A percentile compares a stretch with the other conserved stretches of the same genome.
phyloP scores from a whole-genome alignment of 2,329 filamentous ascomycete genomes.

The Sporothrix humicola region DNA sequence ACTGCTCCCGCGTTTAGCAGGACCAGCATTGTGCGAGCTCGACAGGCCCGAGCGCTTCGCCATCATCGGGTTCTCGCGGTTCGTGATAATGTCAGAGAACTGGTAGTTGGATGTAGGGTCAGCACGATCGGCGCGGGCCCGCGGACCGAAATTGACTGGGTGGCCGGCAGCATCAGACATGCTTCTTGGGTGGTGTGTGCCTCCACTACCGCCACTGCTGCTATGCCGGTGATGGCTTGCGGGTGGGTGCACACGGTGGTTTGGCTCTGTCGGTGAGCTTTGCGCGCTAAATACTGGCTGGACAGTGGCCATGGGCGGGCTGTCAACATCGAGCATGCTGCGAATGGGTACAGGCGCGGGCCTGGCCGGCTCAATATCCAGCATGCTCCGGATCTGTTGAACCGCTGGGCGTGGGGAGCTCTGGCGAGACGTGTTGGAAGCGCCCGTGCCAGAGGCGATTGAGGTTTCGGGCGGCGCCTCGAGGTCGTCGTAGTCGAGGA shows the following conservation, averaged over 20 bases:
- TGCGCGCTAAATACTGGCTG: conserved; percentile 51
- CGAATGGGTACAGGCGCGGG: conserved; percentile 48
- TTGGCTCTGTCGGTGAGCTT: conserved; percentile 54
- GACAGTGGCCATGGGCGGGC: conserved; percentile 42
- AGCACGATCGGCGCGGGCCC: conserved; percentile 41
- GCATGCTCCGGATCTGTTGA: conserved; percentile 69
- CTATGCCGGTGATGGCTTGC: conserved; percentile 35
- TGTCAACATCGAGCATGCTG: conserved; percentile 60
- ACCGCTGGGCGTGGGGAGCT: conserved; percentile 52
- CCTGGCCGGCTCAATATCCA: conserved; percentile 59
- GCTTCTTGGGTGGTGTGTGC: conserved; percentile 53
- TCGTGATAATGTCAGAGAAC: conserved; percentile 64
- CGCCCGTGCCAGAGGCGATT: not conserved
- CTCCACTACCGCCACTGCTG: conserved; percentile 16
- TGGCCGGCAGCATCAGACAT: conserved; percentile 60
- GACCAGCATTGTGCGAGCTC: conserved; percentile 49
- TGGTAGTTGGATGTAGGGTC: conserved; percentile 63
- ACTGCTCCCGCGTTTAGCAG: conserved; percentile 39
- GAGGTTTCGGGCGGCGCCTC: conserved; percentile 37
- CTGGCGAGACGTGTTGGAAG: conserved; percentile 36
- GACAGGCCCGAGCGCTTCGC: conserved; percentile 51
- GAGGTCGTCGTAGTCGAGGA: conserved; percentile 61
- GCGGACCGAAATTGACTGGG: conserved; percentile 55
- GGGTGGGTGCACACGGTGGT: conserved; percentile 43
- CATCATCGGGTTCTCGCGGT: conserved; percentile 54